Percentiles rank a stretch among this genome's conserved stretches.
Conservation (phyloP, 768 basidiomycete species). For the Lentinula raphanica region DNA sequence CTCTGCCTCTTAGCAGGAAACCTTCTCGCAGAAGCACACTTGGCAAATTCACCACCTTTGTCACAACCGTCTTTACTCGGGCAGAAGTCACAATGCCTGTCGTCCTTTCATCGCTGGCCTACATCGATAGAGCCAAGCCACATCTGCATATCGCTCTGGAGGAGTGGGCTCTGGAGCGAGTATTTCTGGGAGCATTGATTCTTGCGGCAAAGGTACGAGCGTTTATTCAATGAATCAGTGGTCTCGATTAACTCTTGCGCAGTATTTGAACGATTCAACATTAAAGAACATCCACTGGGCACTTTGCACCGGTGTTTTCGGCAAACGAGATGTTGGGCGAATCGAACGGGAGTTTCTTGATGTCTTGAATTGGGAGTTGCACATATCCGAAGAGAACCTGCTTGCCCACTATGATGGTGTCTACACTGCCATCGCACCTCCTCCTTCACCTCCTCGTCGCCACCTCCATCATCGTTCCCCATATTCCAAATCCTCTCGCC, state of each 20-base stretch:
- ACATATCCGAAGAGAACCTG: conserved; percentile 59
- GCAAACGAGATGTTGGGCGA: conserved; percentile 74
- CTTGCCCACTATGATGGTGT: conserved; percentile 42
- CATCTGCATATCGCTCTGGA: conserved; percentile 78
- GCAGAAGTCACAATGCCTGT: conserved; percentile 71
- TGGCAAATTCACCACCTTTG: conserved; percentile 59
- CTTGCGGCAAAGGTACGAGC: conserved; percentile 70
- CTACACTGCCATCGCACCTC: conserved; percentile 4
- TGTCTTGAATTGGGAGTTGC: conserved; percentile 72
- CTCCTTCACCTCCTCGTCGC: conserved; percentile 9
- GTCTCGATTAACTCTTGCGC: conserved; percentile 11
- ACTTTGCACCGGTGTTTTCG: conserved; percentile 76
- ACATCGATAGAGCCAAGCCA: conserved; percentile 71
- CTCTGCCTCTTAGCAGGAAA: conserved; percentile 47
- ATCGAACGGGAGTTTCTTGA: conserved; percentile 81
- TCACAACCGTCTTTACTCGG: conserved; percentile 59
- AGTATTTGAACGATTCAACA: conserved; percentile 87
- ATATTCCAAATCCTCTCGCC: not conserved
- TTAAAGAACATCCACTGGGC: conserved; percentile 92
- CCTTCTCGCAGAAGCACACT: conserved; percentile 45
- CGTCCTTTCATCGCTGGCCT: conserved; percentile 66
- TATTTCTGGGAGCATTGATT: conserved; percentile 88
- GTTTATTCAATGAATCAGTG: conserved; percentile 2
- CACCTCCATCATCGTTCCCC: not conserved
- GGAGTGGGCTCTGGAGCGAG: conserved; percentile 85